Evolutionary conservation across 2,329 filamentous ascomycete genomes (phyloP).

Genomic region (Monosporascus cannonballus): DNA sequence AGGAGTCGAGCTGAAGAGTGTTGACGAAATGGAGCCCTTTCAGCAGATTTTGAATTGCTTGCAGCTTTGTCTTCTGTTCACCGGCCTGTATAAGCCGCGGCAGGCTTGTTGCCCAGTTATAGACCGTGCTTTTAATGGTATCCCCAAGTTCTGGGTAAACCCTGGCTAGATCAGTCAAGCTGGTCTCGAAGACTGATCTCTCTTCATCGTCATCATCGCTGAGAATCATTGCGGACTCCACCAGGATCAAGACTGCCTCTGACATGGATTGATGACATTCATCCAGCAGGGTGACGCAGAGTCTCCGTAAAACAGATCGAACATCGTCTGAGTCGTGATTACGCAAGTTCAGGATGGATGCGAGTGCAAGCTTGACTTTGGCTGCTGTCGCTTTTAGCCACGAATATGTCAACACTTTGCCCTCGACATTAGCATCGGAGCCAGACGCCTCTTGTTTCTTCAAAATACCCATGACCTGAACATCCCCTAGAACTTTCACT

Average conservation of each 20-base stretch:
- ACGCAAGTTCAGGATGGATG: conserved; percentile 69
- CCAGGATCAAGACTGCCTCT: conserved; percentile 63
- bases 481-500: conserved; percentile 50
- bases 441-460: conserved; percentile 25
- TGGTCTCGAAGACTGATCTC: conserved; percentile 35
- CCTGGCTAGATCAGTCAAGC: conserved; percentile 54
- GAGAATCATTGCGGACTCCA: conserved; percentile 76
- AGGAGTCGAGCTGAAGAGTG: conserved; percentile 56
- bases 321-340: conserved; percentile 66
- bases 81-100: conserved; percentile 77
- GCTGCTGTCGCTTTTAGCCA: conserved; percentile 78
- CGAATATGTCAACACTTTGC: conserved; percentile 37
- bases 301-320: conserved; percentile 55
- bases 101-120: conserved; percentile 76
- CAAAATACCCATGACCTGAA: conserved; percentile 44
- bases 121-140: conserved; percentile 62
- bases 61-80: conserved; percentile 71
- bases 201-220: conserved; percentile 45
- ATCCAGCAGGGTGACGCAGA: conserved; percentile 72
- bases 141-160: conserved; percentile 58
- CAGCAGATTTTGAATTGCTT: conserved; percentile 69
- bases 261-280: conserved; percentile 69
- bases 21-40: conserved; percentile 63
- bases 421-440: conserved; percentile 17
- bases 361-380: conserved; percentile 79